Conservation (phyloP, 768 basidiomycete genomes). For the Hygrocybe punicea region DNA sequence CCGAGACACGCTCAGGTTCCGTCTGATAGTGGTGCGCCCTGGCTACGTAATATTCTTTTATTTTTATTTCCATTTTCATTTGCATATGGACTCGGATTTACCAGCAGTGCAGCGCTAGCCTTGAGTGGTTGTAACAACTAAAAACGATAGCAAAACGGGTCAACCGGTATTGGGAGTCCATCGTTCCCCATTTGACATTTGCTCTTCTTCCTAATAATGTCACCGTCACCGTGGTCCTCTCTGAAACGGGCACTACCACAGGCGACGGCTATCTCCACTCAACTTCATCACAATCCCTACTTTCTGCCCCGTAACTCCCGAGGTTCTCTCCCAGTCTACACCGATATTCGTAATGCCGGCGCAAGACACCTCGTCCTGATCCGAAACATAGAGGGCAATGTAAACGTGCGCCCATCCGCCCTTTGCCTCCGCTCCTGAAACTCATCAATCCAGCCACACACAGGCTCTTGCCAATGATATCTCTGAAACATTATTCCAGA, state of each 20-base stretch:
- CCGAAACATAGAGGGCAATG: constrained; percentile 65
- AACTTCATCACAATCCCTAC: constrained; percentile 39
- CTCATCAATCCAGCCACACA: constrained; percentile 12
- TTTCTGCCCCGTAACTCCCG: constrained; percentile 63
- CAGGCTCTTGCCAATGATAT: constrained; percentile 64
- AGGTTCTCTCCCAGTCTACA: constrained; percentile 71
- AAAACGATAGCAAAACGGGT: too few relatives aligned
- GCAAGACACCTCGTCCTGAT: constrained; percentile 57
- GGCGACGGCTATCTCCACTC: background rate
- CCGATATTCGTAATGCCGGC: constrained; percentile 66
- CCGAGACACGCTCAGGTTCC: constrained; percentile 27
- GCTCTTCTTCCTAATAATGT: too few relatives aligned
- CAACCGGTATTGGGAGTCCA: too few relatives aligned
- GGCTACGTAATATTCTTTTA: constrained; percentile 28
- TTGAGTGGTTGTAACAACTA: too few relatives aligned
- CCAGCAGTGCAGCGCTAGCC: too few relatives aligned
- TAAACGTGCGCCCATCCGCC: constrained; percentile 43
- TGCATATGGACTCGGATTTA: too few relatives aligned
- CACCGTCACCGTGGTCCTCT: too few relatives aligned
- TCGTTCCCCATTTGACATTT: too few relatives aligned
- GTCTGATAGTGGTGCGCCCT: constrained; percentile 14
- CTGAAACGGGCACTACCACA: too few relatives aligned
- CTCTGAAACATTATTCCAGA: constrained; percentile 46
- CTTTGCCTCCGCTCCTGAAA: background rate
- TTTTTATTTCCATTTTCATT: constrained; percentile 2